Base-by-base conservation (phyloP, 2,329 filamentous ascomycete genomes). In the Lasiodiplodia citricola region DNA sequence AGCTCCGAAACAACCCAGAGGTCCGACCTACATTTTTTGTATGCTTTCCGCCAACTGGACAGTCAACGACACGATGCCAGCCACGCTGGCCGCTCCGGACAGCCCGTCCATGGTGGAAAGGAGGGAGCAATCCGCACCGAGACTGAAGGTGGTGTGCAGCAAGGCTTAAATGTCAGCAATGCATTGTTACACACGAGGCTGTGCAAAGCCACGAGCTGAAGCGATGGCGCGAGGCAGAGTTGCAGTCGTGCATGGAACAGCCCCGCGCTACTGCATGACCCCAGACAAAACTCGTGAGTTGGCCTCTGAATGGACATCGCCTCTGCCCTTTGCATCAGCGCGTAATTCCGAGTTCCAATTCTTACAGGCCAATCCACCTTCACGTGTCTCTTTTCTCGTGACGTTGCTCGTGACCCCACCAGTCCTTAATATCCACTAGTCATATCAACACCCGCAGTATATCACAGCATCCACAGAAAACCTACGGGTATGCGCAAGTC, bases 41-140 rank as follows among this genome's bases (percentile, higher is more conserved):
- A 50, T 35, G 23, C 41, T 62, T 18, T 62, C 57, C 10, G 70
- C 68, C 58, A 82, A 70, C 55, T 82, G 82, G 44, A 73, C 74
- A 28, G 80, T 79, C 66, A 82, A 69, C 64, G 83, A 76, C 51
- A 81, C 70, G 44, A 82, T 78, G 57, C 80, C 77, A 56, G 80
- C 75, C 51, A 81, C 73, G 72, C 75, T 82, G 70, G 78, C 76
- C 23, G 75, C 77, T 13, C 74, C 70, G 41, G 75, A 76, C 67
- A 82, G 73, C 58, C 69, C 75, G 68, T 81, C 79, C 74, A 78
- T 78, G 67, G 69, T 68, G 62, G 56, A 44, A 44, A 21, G 31
- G 37, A 16, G 37, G 31, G 16, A 38, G 54, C 35, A 18, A 13
- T 21, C 28, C 13, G 21, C 6, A 18, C 3, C 23, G 23, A 18